These are phyloP conservation scores for Neurospora sp. DNA, from an alignment of 495 filamentous ascomycete species.

Conservation along the genomic window DNA sequence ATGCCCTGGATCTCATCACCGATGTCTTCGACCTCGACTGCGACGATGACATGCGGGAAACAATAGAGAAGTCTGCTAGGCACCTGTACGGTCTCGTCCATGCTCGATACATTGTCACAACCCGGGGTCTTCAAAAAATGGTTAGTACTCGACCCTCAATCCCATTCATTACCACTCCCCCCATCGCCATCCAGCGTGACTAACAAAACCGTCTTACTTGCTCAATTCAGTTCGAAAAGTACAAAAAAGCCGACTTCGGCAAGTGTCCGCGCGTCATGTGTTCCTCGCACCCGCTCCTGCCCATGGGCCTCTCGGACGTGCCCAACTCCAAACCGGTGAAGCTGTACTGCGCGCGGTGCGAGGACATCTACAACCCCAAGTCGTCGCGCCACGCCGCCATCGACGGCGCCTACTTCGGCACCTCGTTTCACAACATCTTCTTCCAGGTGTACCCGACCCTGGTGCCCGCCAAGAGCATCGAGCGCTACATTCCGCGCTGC, in stretches of 20 bases:
- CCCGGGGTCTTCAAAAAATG: slow-evolving; percentile 90
- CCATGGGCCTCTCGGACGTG: slow-evolving; percentile 84
- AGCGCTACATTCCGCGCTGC: slow-evolving; percentile 77
- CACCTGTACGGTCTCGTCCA: slow-evolving; percentile 96
- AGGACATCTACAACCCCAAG: slow-evolving; percentile 98
- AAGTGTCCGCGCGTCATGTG: slow-evolving; percentile 97
- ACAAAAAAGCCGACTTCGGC: slow-evolving; percentile 95
- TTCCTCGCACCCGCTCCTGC: slow-evolving; percentile 79
- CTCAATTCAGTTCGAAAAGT: slow-evolving; percentile 75
- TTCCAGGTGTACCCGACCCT: slow-evolving; percentile 95
- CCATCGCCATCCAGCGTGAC: background rate
- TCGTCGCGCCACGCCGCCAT: slow-evolving; percentile 90
- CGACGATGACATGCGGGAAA: slow-evolving; percentile 94
- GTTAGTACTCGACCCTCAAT: slow-evolving; percentile 35
- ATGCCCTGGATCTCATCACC: slow-evolving; percentile 98
- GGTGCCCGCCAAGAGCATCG: slow-evolving; percentile 71
- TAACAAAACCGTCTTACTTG: slow-evolving; percentile 5
- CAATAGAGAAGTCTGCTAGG: slow-evolving; percentile 93
- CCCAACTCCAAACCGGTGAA: slow-evolving; percentile 81
- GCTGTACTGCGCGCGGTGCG: slow-evolving; percentile 92
- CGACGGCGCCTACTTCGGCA: slow-evolving; percentile 96
- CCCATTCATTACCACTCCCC: background rate
- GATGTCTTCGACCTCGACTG: slow-evolving; percentile 99
- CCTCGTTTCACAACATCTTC: slow-evolving; percentile 96
- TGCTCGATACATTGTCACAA: slow-evolving; percentile 95